Percentiles rank a stretch among this genome's conserved stretches.
Conservation (phyloP, 148 eudicot species). For the Heliosperma pusillum region DNA sequence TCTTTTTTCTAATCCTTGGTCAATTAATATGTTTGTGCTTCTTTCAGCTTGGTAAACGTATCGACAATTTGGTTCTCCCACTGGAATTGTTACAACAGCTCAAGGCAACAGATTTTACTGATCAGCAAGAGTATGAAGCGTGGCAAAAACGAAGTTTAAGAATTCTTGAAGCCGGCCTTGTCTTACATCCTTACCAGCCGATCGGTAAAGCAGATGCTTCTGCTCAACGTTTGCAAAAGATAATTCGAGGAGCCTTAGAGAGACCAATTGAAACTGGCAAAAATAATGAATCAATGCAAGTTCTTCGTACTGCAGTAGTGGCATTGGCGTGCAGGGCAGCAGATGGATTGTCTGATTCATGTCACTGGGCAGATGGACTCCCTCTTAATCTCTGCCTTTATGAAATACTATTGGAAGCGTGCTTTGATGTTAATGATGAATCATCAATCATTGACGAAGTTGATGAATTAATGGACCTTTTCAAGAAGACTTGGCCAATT, state of each 20-base stretch:
- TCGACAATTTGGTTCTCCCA: slow-evolving; percentile 82
- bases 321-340: slow-evolving; percentile 77
- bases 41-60: slow-evolving; percentile 72
- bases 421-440: slow-evolving; percentile 78
- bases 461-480: slow-evolving; percentile 90
- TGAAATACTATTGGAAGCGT: slow-evolving; percentile 77
- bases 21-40: slow-evolving; percentile 6
- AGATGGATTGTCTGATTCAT: slow-evolving; percentile 65
- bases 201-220: slow-evolving; percentile 67
- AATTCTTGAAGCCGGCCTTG: slow-evolving; percentile 91
- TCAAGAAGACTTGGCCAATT: slow-evolving; percentile 88
- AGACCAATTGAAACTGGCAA: slow-evolving; percentile 87
- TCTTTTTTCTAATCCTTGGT: not conserved
- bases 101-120: slow-evolving; percentile 78
- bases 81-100: slow-evolving; percentile 90
- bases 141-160: slow-evolving; percentile 88
- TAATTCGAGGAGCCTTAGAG: slow-evolving; percentile 73
- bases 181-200: slow-evolving; percentile 70
- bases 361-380: slow-evolving; percentile 96
- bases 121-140: slow-evolving; percentile 73
- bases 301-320: slow-evolving; percentile 75
- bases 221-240: slow-evolving; percentile 64
- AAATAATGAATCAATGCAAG: slow-evolving; percentile 85
- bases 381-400: slow-evolving; percentile 89
- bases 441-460: slow-evolving; percentile 75